These are phyloP conservation scores for Colletotrichum theobromicola DNA, from an alignment of 2,329 filamentous ascomycete species.

Conservation along the genomic window DNA sequence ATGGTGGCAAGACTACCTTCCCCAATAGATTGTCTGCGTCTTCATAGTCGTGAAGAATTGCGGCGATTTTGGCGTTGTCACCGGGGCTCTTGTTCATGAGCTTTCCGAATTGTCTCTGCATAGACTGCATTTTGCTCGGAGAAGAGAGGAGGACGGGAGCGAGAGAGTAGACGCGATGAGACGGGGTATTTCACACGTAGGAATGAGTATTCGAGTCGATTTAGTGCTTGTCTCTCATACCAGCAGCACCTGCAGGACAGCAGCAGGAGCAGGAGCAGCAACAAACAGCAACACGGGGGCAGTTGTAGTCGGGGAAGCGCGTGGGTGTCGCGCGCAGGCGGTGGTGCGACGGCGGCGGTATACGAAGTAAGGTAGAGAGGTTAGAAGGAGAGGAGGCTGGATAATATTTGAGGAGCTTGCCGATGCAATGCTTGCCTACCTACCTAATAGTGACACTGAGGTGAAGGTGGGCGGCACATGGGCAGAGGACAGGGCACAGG, in stretches of 20 bases:
- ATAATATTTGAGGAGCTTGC: neutral
- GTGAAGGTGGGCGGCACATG: neutral
- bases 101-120: constrained; percentile 78
- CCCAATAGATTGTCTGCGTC: constrained; percentile 77
- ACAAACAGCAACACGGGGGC: neutral
- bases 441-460: neutral
- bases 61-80: constrained; percentile 77
- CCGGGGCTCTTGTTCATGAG: constrained; percentile 71
- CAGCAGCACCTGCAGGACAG: neutral
- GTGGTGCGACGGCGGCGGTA: neutral
- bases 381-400: neutral
- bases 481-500: neutral
- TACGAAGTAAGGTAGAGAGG: neutral
- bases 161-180: neutral
- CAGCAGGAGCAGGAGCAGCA: neutral
- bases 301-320: neutral
- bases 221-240: neutral
- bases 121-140: constrained; percentile 63
- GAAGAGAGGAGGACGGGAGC: neutral
- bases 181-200: neutral
- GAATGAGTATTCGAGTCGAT: neutral
- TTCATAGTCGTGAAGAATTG: constrained; percentile 79
- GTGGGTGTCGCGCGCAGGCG: neutral
- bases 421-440: neutral
- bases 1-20: constrained; percentile 53